Evolutionary conservation across 371 early-diverging fungal species (phyloP), one percentile per base, ranked within the genome.

Genomic region (Mucor irregularis): DNA sequence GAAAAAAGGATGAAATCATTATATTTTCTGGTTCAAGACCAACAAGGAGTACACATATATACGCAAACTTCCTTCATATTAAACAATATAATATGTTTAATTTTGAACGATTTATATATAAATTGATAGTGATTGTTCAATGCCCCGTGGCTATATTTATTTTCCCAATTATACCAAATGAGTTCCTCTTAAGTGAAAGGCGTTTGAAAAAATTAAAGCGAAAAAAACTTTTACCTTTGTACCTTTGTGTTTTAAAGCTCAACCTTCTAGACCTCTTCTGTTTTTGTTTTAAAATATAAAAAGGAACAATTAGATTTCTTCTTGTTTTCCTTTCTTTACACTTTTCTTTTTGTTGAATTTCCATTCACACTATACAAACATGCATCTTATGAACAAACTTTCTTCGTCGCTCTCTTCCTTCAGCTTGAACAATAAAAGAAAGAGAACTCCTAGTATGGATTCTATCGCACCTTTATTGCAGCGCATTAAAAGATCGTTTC

Each of bases 351-450:
- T 19, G 21, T 7, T 39, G 21, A 6, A 39, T 16, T n/a, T 3
- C 16, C n/a, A 16, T 17, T n/a, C n/a, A 37, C 16, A 13, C 2
- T 14, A 3, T 19, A 19, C 9, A 39, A 51, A 28, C 7, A 52
- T 52, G 53, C 21, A 42, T 30, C 53, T 52, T 30, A 42, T 42
- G 6, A 40, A 31, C 39, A 52, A 52, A 42, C 9, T 52, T 3
- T 42, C 53, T 28, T 28, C 31, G 10, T 42, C 53, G 14, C 13
- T 24, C 7, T 40, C 52, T 19, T 38, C 40, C 3, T 40, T 52
- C 19, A 51, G 14, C 24, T 24, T 51, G 35, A 39, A 29, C 28
- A 52, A 52, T n/a, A 52, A 52, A 40, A 30, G 42, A 42, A 52
- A 52, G 39, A 52, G 40, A 42, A 31, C 53, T 3, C 21, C 53